Evolutionary conservation across 2,329 filamentous ascomycete species (phyloP).

Genomic region (Didymella lethalis): DNA sequence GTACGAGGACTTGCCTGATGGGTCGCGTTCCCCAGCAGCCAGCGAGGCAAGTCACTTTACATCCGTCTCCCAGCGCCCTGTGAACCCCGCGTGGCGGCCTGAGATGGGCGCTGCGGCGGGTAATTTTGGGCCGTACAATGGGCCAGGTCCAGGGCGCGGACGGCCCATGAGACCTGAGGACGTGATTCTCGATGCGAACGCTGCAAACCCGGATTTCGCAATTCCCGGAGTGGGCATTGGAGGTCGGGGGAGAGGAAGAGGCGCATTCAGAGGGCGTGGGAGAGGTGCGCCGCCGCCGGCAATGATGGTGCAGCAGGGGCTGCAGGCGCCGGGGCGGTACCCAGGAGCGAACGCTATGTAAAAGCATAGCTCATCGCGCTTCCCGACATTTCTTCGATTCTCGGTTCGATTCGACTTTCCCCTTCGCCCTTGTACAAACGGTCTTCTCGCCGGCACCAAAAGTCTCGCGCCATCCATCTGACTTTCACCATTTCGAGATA

Average conservation of each 20-base stretch:
- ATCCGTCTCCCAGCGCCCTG: slow-evolving; percentile 83
- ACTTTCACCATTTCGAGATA: slow-evolving; percentile 17
- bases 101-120: slow-evolving; percentile 53
- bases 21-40: slow-evolving; percentile 71
- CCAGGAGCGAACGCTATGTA: slow-evolving; percentile 45
- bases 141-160: slow-evolving; percentile 42
- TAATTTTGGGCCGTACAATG: slow-evolving; percentile 49
- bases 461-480: neutral
- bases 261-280: slow-evolving; percentile 36
- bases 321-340: slow-evolving; percentile 45
- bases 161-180: slow-evolving; percentile 66
- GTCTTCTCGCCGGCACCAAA: slow-evolving; percentile 1
- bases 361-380: slow-evolving; percentile 3
- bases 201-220: slow-evolving; percentile 84
- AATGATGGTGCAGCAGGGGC: slow-evolving; percentile 37
- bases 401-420: neutral
- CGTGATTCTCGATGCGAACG: slow-evolving; percentile 68
- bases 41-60: slow-evolving; percentile 89
- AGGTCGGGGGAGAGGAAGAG: slow-evolving; percentile 43
- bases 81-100: slow-evolving; percentile 85
- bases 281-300: slow-evolving; percentile 42
- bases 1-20: slow-evolving; percentile 71
- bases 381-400: neutral
- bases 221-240: slow-evolving; percentile 61
- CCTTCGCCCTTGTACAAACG: slow-evolving; percentile 16